phyloP scores from a whole-genome alignment of 345 rosid species.

The Psidium guajava region DNA sequence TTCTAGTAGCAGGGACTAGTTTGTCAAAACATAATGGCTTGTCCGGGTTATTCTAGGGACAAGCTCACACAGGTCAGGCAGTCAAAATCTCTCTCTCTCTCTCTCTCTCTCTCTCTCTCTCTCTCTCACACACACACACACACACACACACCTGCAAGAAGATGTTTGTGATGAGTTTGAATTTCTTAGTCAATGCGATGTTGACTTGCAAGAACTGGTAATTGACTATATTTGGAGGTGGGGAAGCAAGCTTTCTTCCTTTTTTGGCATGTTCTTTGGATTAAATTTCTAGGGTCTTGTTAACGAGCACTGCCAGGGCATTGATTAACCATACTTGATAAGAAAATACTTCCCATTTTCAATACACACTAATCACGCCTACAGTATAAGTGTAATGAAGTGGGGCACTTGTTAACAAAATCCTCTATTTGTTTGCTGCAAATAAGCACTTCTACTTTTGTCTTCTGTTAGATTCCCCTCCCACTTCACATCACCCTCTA shows the following conservation, averaged over 20 bases:
- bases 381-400: background rate
- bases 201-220: background rate
- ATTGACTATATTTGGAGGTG: background rate
- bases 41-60: background rate
- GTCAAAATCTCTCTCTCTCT: background rate
- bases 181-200: background rate
- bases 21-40: background rate
- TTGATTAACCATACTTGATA: background rate
- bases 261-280: background rate
- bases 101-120: background rate
- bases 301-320: background rate
- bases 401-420: background rate
- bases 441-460: background rate
- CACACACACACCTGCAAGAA: fast-evolving
- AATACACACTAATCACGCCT: background rate
- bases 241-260: background rate
- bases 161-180: background rate
- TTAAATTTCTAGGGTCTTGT: background rate
- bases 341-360: background rate
- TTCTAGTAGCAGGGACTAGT: background rate
- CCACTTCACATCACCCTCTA: background rate
- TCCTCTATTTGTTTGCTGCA: background rate
- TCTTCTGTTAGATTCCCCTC: background rate
- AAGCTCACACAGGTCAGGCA: background rate
- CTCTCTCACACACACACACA: background rate